A percentile compares a stretch with the other conserved stretches of the same genome.
Evolutionary conservation across 441 rosid species (phyloP).

Genomic region (Croton laevigatus): DNA sequence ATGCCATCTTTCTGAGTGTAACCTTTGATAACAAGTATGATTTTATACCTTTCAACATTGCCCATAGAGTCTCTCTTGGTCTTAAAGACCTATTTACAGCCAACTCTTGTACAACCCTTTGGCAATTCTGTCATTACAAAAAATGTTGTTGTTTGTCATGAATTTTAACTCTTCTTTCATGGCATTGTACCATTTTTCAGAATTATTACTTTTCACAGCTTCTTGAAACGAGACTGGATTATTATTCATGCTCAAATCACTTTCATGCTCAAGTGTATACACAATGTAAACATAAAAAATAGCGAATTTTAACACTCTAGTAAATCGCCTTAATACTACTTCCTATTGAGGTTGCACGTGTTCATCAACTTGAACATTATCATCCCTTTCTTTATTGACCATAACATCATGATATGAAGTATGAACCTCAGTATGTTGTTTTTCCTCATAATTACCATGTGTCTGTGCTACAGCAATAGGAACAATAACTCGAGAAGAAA

Average conservation of each 20-base stretch:
- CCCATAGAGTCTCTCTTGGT: too few species aligned
- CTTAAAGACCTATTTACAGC: too few species aligned
- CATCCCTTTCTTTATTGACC: not conserved
- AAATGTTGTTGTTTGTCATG: not conserved
- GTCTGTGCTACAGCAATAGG: not conserved
- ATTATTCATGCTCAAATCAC: not conserved
- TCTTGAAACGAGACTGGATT: not conserved
- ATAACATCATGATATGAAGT: not conserved
- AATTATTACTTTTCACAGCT: not conserved
- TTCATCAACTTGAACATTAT: too few species aligned
- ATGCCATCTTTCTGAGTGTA: too few species aligned
- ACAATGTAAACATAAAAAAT: not conserved
- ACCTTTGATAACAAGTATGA: too few species aligned
- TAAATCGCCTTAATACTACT: slow-evolving; percentile 7
- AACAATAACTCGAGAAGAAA: not conserved
- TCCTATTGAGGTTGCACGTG: not conserved
- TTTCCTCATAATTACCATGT: too few species aligned
- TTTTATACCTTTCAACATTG: too few species aligned
- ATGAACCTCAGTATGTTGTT: not conserved
- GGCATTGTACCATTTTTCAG: not conserved
- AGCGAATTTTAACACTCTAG: not conserved
- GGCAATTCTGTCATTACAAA: not conserved
- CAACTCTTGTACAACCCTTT: not conserved
- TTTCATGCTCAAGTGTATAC: not conserved
- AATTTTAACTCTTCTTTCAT: not conserved